These are phyloP conservation scores for Chlorella sp. DNA, from an alignment of 139 green algal genomes.

Conservation along the genomic window DNA sequence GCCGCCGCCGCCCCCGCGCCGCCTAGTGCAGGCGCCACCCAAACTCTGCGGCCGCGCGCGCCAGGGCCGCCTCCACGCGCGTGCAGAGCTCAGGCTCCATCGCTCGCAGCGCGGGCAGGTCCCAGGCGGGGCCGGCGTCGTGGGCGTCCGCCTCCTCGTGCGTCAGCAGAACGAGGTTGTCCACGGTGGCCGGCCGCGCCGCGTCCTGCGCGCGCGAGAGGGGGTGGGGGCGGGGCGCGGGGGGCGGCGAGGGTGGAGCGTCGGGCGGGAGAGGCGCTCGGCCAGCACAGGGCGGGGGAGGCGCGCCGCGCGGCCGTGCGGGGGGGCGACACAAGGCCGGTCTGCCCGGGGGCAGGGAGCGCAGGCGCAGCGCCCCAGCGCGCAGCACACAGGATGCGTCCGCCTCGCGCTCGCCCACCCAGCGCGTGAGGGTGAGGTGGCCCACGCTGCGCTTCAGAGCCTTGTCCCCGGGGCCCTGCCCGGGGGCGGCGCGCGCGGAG, in stretches of 20 bases:
- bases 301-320: no score
- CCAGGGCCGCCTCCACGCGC: constrained; percentile 21
- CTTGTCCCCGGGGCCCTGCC: constrained; percentile 53
- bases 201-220: constrained; percentile 9
- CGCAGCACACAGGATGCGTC: no score
- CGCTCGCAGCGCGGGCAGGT: background rate
- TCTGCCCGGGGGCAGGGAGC: no score
- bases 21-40: constrained; percentile 11
- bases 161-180: constrained; percentile 93
- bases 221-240: no score
- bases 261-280: no score
- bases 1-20: no score
- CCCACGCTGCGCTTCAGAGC: constrained; percentile 67
- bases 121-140: constrained; percentile 25
- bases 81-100: constrained; percentile 27
- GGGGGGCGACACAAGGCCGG: no score
- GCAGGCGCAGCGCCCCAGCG: no score
- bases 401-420: constrained; percentile 13
- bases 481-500: constrained; percentile 25
- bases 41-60: constrained; percentile 25
- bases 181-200: constrained; percentile 53
- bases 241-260: no score
- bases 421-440: constrained; percentile 76
- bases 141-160: constrained; percentile 79
- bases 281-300: no score